Evolutionary conservation across 306 rosid species (phyloP).

Genomic region (Styphnolobium japonicum): DNA sequence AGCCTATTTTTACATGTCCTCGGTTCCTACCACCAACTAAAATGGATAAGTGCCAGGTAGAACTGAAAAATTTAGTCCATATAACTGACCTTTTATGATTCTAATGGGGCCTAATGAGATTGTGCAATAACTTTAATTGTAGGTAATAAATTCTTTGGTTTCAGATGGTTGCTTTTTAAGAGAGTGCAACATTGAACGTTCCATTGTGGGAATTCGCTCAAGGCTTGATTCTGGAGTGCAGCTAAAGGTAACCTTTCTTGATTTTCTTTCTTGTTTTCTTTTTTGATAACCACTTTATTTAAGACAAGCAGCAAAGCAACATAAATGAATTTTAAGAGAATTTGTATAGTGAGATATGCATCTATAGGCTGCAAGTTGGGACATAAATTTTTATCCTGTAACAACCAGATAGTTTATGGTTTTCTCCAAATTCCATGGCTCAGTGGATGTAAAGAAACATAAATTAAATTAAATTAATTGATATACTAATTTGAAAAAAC

Average conservation of each 20-base stretch:
- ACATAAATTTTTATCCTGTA: neutral
- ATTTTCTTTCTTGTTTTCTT: neutral
- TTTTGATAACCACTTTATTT: neutral
- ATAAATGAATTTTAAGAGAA: neutral
- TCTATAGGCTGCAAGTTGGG: neutral
- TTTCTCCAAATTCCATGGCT: neutral
- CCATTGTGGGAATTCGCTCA: constrained; percentile 55
- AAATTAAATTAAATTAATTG: no score
- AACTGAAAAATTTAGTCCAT: constrained; percentile 1
- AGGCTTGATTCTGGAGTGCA: constrained; percentile 44
- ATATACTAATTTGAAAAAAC: no score
- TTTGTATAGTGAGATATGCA: neutral
- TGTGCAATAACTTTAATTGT: constrained; percentile 35
- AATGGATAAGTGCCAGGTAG: constrained; percentile 49
- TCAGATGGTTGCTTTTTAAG: constrained; percentile 54
- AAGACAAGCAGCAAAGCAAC: neutral
- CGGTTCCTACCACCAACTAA: constrained; percentile 52
- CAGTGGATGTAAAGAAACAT: neutral
- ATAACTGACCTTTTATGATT: neutral
- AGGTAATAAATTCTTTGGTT: constrained; percentile 52
- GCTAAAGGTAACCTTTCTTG: constrained; percentile 33
- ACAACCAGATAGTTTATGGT: no score
- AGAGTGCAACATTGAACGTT: constrained; percentile 44
- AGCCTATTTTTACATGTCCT: constrained; percentile 43
- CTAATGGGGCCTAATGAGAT: constrained; percentile 28